Evolutionary conservation across 2,329 filamentous ascomycete genomes (phyloP).

Genomic region (Pyricularia sp.): DNA sequence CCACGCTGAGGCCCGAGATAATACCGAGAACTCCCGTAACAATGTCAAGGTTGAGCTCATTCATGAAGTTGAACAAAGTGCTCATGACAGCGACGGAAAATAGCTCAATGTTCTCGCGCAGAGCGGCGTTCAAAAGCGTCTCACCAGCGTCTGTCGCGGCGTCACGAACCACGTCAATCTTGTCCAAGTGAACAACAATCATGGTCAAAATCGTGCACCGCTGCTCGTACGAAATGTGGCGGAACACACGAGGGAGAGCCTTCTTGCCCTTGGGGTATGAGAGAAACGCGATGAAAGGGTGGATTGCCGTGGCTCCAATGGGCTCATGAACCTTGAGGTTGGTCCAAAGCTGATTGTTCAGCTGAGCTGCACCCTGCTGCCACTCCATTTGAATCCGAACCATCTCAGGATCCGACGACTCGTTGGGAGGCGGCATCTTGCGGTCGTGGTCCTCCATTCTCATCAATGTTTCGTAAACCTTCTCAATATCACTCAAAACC

Average conservation of each 20-base stretch:
- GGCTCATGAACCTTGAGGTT: conserved; percentile 88
- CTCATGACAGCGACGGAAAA: conserved; percentile 85
- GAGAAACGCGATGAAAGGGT: conserved; percentile 93
- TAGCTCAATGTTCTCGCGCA: conserved; percentile 84
- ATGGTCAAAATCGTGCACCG: conserved; percentile 91
- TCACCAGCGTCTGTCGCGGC: conserved; percentile 62
- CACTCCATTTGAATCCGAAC: conserved; percentile 69
- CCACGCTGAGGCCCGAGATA: conserved; percentile 71
- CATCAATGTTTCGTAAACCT: conserved; percentile 80
- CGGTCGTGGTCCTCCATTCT: conserved; percentile 87
- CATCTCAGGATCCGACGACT: conserved; percentile 51
- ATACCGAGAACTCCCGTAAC: conserved; percentile 82
- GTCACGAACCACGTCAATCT: conserved; percentile 75
- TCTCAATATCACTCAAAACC: conserved; percentile 75
- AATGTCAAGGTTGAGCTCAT: conserved; percentile 80
- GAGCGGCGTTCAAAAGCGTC: conserved; percentile 54
- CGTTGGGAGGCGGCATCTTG: conserved; percentile 53
- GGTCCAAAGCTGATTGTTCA: conserved; percentile 73
- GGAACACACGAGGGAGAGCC: conserved; percentile 86
- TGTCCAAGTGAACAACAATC: conserved; percentile 86
- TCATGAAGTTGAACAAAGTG: conserved; percentile 77
- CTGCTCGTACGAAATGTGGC: conserved; percentile 82
- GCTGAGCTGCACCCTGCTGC: conserved; percentile 54
- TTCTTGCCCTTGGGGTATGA: conserved; percentile 95
- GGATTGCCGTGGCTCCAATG: conserved; percentile 61